Conservation (phyloP, 1,284 basidiomycete species). For the Sphaerobolus stellatus region DNA sequence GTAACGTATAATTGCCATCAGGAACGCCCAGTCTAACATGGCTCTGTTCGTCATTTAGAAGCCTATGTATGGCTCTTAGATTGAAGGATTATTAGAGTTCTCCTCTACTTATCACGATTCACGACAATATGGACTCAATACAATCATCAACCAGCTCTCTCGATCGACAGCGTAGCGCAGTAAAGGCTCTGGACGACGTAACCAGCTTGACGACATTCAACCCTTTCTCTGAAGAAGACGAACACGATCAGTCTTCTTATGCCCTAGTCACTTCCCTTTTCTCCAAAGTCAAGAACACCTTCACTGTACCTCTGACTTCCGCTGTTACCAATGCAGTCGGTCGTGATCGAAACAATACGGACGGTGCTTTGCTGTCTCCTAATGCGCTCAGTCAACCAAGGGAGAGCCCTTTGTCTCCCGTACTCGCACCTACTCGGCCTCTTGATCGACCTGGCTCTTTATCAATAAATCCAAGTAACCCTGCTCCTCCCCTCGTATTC, state of each 20-base stretch:
- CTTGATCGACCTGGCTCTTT: slow-evolving; percentile 53
- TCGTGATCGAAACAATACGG: slow-evolving; percentile 25
- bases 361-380: slow-evolving; percentile 45
- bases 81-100: too few relatives aligned
- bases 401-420: too few relatives aligned
- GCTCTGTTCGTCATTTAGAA: too few relatives aligned
- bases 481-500: slow-evolving; percentile 78
- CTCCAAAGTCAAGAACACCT: slow-evolving; percentile 73
- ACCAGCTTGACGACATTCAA: slow-evolving; percentile 77
- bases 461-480: slow-evolving; percentile 47
- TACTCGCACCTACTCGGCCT: slow-evolving; percentile 47
- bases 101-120: too few relatives aligned
- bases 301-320: slow-evolving; percentile 62
- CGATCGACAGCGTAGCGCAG: slow-evolving; percentile 5
- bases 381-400: too few relatives aligned
- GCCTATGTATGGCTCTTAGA: too few relatives aligned
- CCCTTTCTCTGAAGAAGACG: slow-evolving; percentile 83
- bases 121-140: slow-evolving; percentile 3
- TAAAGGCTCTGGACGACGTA: slow-evolving; percentile 54
- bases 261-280: slow-evolving; percentile 74
- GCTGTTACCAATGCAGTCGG: slow-evolving; percentile 28
- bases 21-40: too few relatives aligned
- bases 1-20: too few relatives aligned
- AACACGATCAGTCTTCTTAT: slow-evolving; percentile 79
- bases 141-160: background rate